These are phyloP conservation scores for Podaxis sp. DNA, from an alignment of 768 basidiomycete species.

Conservation along the genomic window DNA sequence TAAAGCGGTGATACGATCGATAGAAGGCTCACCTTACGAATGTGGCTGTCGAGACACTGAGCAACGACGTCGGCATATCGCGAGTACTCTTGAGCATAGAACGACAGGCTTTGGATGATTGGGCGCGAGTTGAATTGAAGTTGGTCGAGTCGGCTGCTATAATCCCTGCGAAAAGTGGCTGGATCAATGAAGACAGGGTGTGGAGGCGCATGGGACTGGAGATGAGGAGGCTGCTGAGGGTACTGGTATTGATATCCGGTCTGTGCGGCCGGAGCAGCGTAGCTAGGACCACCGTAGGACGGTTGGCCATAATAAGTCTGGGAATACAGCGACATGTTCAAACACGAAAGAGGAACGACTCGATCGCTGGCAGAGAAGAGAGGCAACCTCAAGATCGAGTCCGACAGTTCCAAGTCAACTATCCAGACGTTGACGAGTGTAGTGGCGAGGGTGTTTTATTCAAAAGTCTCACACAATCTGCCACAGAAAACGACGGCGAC, in stretches of 20 bases:
- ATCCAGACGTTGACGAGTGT: conserved; percentile 17
- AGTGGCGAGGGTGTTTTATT: conserved; percentile 30
- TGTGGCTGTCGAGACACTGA: conserved; percentile 79
- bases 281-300: conserved; percentile 44
- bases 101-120: conserved; percentile 88
- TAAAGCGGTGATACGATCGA: conserved; percentile 12
- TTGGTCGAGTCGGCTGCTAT: conserved; percentile 63
- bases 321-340: conserved; percentile 57
- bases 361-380: conserved; percentile 12
- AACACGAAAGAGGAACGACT: conserved; percentile 8
- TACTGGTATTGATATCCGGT: conserved; percentile 37
- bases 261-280: conserved; percentile 25
- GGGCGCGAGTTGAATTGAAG: conserved; percentile 94
- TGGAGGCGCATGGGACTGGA: conserved; percentile 31
- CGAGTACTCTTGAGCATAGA: conserved; percentile 84
- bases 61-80: conserved; percentile 77
- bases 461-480: conserved; percentile 49
- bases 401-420: conserved; percentile 7
- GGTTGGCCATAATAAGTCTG: conserved; percentile 59
- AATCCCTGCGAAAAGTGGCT: conserved; percentile 58
- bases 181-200: conserved; percentile 28
- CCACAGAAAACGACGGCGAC: conserved; percentile 25
- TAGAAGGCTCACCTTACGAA: conserved; percentile 75
- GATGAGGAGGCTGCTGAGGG: conserved; percentile 38
- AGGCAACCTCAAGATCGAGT: conserved; percentile 18